These are phyloP conservation scores for Lagerstroemia speciosa DNA, from an alignment of 345 rosid species.

Conservation along the genomic window DNA sequence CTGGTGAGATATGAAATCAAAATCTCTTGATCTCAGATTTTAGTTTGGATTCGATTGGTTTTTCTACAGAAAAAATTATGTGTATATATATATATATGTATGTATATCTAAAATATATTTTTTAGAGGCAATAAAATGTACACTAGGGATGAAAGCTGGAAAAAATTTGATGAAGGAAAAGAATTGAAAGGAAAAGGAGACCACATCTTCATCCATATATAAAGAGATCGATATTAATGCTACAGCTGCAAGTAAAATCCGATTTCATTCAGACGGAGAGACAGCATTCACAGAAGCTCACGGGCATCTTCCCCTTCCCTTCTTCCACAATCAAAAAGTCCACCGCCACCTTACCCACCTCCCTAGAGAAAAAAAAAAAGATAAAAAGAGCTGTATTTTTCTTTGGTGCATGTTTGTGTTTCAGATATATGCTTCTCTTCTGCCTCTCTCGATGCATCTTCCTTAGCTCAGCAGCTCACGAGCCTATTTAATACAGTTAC, in stretches of 20 bases:
- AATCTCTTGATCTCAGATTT: too few species aligned
- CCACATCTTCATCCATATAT: too few species aligned
- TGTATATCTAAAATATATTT: too few species aligned
- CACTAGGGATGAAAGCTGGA: background rate
- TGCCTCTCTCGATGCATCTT: background rate
- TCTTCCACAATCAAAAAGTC: background rate
- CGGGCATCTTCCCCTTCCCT: constrained; percentile 36
- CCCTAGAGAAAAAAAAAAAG: too few species aligned
- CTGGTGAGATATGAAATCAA: too few species aligned
- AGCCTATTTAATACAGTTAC: constrained; percentile 45
- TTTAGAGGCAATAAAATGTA: background rate
- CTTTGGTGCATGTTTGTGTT: background rate
- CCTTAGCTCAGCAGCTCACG: constrained; percentile 37
- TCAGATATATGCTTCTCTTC: background rate
- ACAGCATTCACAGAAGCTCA: constrained; percentile 40
- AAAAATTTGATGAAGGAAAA: background rate
- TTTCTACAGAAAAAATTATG: too few species aligned
- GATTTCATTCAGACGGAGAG: background rate
- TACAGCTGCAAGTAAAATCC: background rate
- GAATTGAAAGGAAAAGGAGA: background rate
- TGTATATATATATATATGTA: too few species aligned
- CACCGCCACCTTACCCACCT: background rate
- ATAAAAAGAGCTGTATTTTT: background rate
- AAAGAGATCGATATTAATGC: background rate
- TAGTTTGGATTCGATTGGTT: too few species aligned